Conservation (phyloP, 1,284 basidiomycete genomes). For the Chiua sp. region DNA sequence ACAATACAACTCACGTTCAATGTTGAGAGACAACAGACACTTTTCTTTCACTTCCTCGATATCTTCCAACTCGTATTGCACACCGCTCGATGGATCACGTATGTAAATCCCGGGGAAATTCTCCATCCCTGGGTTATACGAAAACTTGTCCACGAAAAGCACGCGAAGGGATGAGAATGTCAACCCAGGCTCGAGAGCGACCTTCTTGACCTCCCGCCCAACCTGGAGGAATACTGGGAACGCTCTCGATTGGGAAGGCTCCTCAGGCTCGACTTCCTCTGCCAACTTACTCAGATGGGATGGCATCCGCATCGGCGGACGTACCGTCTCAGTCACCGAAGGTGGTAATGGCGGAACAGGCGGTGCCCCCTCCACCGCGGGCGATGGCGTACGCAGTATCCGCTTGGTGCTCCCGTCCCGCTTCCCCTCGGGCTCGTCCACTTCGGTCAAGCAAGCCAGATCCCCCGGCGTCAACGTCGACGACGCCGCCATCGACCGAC, state of each 20-base stretch:
- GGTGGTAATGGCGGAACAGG: slow-evolving; percentile 53
- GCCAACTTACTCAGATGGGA: slow-evolving; percentile 30
- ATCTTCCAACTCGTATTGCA: slow-evolving; percentile 96
- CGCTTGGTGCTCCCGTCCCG: slow-evolving; percentile 32
- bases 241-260: slow-evolving; percentile 40
- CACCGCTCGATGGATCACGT: slow-evolving; percentile 88
- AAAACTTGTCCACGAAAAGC: slow-evolving; percentile 95
- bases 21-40: slow-evolving; percentile 89
- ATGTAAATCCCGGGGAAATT: slow-evolving; percentile 98
- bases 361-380: slow-evolving; percentile 43
- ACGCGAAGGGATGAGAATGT: slow-evolving; percentile 80
- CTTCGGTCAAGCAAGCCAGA: slow-evolving; percentile 71
- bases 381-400: slow-evolving; percentile 34
- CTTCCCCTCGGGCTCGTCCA: slow-evolving; percentile 52
- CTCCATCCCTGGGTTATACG: slow-evolving; percentile 91
- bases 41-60: slow-evolving; percentile 92
- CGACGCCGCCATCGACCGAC: slow-evolving; percentile 68
- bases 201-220: slow-evolving; percentile 93
- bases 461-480: slow-evolving; percentile 68
- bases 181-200: slow-evolving; percentile 70
- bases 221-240: slow-evolving; percentile 88
- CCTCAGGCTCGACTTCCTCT: slow-evolving; percentile 27
- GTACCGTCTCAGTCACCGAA: slow-evolving; percentile 26
- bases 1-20: slow-evolving; percentile 80
- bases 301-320: slow-evolving; percentile 39